Evolutionary conservation across 176 grass and related monocot species (phyloP).

Genomic region (Otatea glauca): DNA sequence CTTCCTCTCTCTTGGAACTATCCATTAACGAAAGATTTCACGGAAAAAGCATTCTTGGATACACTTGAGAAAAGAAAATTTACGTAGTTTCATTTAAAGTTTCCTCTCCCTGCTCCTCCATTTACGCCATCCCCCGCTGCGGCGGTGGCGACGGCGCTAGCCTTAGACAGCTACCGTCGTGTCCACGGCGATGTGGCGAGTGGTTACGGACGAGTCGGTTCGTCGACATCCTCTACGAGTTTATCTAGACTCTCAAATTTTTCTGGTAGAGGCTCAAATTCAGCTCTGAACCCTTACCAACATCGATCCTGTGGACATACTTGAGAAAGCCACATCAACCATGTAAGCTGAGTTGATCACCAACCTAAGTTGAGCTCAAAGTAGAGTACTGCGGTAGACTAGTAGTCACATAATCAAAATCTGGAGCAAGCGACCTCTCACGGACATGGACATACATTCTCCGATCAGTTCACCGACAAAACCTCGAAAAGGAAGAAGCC

Average conservation of each 20-base stretch:
- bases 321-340: background rate
- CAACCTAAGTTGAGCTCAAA: constrained; percentile 4
- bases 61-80: background rate
- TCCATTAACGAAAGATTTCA: background rate
- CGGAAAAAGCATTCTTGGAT: too few species aligned
- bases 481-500: background rate
- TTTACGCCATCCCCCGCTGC: too few species aligned
- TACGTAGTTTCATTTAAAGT: background rate
- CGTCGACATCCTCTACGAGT: too few species aligned
- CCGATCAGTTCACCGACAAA: constrained; percentile 45
- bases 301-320: background rate
- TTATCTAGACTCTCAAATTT: too few species aligned
- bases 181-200: too few species aligned
- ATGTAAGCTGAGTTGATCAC: constrained; percentile 27
- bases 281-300: background rate
- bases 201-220: too few species aligned
- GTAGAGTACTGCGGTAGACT: background rate
- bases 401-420: background rate
- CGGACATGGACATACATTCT: constrained; percentile 17
- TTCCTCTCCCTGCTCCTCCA: too few species aligned
- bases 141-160: too few species aligned
- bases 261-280: background rate
- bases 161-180: too few species aligned
- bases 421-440: background rate
- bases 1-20: too few species aligned